Evolutionary conservation across 148 eudicot species (phyloP), one percentile per base, ranked within the genome.

Genomic region (Polygonum aviculare): DNA sequence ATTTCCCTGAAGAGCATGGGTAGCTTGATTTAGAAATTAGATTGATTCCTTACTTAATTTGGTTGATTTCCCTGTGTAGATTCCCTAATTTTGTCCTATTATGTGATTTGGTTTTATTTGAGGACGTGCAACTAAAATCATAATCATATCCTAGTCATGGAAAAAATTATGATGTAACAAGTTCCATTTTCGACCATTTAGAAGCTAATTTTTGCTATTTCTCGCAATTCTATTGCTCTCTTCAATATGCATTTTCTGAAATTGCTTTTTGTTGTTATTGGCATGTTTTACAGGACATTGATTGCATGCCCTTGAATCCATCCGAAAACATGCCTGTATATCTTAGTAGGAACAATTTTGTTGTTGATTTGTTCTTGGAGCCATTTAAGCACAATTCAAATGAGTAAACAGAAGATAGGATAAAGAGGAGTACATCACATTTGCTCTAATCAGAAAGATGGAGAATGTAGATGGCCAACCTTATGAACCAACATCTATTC

Each of bases 261-360:
- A 45, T 67, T 15, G 72, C 31, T 14, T 35, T 36, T 36, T 19
- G 18, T 12, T 33, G 26, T 19, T 62, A 38, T 62, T 62, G 47
- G 9, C 47, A 44, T 44, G 38, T 16, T 15, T 19, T 67, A 38
- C 93, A 96, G 99, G 99, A 96, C 81, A 87, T 91, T 76, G 98
- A 96, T 84, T 96, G 99, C 88, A 93, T 93, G 99, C 99, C 99
- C 31, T 77, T 81, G 45, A 85, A 88, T 78, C 98, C 90, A 10
- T 79, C 78, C 31, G 98, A 96, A 70, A 91, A 90, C 74, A 86
- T 93, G 90, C 98, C 99, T 49, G 82, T 94, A 48, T 88, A 86
- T 48, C 86, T 88, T 74, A 82, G 81, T 74, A 88, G 87, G 76
- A 88, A 86, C 59, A 77, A 73, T 60, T 67, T 72, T 77, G 74